phyloP scores from a whole-genome alignment of 2,329 filamentous ascomycete genomes.

The Emericellopsis atlantica region DNA sequence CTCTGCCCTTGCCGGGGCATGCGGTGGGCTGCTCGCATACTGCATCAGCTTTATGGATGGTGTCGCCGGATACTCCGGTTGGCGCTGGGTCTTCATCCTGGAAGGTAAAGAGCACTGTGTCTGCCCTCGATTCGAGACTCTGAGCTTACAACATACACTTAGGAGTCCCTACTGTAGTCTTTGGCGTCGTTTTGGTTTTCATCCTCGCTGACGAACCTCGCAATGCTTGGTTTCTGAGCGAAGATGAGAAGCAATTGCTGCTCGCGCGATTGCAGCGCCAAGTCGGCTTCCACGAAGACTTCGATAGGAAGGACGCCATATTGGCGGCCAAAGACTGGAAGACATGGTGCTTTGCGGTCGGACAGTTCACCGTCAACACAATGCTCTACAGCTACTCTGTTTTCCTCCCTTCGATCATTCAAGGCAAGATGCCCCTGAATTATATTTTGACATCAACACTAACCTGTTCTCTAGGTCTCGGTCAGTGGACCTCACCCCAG shows the following conservation, averaged over 20 bases:
- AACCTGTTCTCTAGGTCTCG: conserved; percentile 24
- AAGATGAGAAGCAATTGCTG: conserved; percentile 55
- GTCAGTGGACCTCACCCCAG: conserved; percentile 47
- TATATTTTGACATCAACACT: too few species aligned
- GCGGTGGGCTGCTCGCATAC: conserved; percentile 61
- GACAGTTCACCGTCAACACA: conserved; percentile 61
- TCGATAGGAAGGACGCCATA: conserved; percentile 26
- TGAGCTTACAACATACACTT: neutral
- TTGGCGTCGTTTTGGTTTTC: conserved; percentile 20
- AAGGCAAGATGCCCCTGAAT: conserved; percentile 19
- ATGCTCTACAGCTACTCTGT: conserved; percentile 72
- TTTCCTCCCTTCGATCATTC: conserved; percentile 69
- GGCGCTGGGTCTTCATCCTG: conserved; percentile 59
- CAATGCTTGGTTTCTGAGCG: conserved; percentile 46
- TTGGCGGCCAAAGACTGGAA: conserved; percentile 64
- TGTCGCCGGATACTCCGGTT: conserved; percentile 47
- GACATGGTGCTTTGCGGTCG: conserved; percentile 56
- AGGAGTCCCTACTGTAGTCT: conserved; percentile 22
- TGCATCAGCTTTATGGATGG: conserved; percentile 65
- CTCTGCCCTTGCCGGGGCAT: conserved; percentile 58
- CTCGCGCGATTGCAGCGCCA: conserved; percentile 19
- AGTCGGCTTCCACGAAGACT: conserved; percentile 35
- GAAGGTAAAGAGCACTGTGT: conserved; percentile 15
- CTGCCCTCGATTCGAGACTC: neutral
- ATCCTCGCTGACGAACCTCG: conserved; percentile 23